Conservation (phyloP, 129 eudicot genomes). For the Tagetes patula region DNA sequence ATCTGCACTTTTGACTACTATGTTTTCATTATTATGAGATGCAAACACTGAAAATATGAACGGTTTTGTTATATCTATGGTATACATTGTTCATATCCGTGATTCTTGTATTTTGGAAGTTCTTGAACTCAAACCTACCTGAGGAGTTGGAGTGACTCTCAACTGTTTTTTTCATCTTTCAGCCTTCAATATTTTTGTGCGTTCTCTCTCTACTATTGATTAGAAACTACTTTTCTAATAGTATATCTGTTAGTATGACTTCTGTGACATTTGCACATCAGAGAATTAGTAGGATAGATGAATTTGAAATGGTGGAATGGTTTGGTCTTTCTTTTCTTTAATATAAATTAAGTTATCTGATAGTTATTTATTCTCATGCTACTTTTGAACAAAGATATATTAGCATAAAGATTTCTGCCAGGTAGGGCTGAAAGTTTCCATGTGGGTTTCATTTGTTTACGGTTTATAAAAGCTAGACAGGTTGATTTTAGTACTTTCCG, state of each 20-base stretch:
- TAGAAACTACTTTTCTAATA: neutral
- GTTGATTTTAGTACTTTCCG: constrained; percentile 7
- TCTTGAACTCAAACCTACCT: neutral
- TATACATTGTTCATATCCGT: neutral
- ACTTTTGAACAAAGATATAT: neutral
- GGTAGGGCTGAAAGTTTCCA: no score
- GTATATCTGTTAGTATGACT: neutral
- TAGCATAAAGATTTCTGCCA: no score
- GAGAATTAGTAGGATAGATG: neutral
- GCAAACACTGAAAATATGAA: neutral
- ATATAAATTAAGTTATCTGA: neutral
- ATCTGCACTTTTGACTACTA: neutral
- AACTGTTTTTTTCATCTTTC: neutral
- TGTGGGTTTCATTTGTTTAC: no score
- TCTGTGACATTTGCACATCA: neutral
- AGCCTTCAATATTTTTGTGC: neutral
- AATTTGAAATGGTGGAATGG: neutral
- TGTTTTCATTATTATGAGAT: neutral
- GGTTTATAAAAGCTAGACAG: neutral
- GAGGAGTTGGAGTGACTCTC: neutral
- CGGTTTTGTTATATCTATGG: neutral
- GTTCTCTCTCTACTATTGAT: neutral
- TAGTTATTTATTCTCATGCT: constrained; percentile 1
- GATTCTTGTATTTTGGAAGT: neutral
- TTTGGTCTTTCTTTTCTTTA: neutral